phyloP scores from a whole-genome alignment of 805 yeast species.

The Candida nonsorbophila region DNA sequence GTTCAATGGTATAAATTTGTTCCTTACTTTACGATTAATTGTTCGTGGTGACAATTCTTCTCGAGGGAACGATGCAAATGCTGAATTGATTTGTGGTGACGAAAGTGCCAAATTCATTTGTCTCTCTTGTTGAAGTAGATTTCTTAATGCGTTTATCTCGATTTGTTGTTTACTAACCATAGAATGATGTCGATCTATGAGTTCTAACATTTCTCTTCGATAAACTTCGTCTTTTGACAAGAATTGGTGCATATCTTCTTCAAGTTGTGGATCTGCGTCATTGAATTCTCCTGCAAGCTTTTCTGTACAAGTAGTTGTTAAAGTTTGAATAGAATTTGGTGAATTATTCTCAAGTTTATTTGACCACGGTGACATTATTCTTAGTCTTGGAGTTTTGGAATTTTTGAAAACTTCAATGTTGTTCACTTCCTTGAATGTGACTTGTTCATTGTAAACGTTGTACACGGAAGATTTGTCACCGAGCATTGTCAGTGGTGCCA shows the following conservation, averaged over 20 bases:
- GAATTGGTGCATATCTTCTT: too few relatives aligned
- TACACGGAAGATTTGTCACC: too few relatives aligned
- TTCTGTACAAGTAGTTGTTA: too few relatives aligned
- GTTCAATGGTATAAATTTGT: conserved; percentile 14
- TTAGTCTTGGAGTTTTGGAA: too few relatives aligned
- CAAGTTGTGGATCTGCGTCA: background rate
- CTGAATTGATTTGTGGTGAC: conserved; percentile 5
- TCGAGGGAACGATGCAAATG: background rate
- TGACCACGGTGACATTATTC: too few relatives aligned
- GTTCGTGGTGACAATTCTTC: conserved; percentile 1
- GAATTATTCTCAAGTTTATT: too few relatives aligned
- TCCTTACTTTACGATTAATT: conserved; percentile 6
- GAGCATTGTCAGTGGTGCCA: too few relatives aligned
- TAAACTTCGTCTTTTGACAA: conserved; percentile 11
- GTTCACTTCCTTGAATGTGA: too few relatives aligned
- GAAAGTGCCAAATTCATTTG: conserved; percentile 11
- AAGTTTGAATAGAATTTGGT: too few relatives aligned
- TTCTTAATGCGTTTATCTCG: conserved; percentile 18
- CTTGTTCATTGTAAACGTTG: too few relatives aligned
- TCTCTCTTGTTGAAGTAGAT: conserved; percentile 18
- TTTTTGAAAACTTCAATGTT: too few relatives aligned
- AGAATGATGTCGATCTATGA: conserved; percentile 16
- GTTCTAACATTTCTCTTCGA: conserved; percentile 16
- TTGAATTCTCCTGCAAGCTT: conserved; percentile 1
- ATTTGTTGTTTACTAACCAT: conserved; percentile 18